phyloP scores from a whole-genome alignment of 1,284 basidiomycete genomes.

The Apiotrichum brassicae region DNA sequence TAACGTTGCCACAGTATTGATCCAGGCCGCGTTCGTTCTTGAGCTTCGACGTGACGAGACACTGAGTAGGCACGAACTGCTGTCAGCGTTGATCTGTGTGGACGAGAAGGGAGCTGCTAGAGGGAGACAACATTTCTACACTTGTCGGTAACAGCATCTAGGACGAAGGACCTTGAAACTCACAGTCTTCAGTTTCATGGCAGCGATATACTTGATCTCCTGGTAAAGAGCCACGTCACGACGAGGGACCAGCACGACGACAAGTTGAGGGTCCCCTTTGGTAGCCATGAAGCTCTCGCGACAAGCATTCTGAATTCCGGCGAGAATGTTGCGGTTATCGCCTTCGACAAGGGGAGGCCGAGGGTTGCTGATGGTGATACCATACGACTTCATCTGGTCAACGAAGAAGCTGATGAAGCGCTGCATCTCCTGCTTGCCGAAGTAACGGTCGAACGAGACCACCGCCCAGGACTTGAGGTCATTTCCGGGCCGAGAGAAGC shows the following conservation, averaged over 20 bases:
- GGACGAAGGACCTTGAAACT: too few relatives aligned
- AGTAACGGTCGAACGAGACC: slow-evolving; percentile 31
- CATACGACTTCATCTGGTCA: slow-evolving; percentile 4
- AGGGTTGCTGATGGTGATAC: slow-evolving; percentile 28
- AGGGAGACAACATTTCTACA: too few relatives aligned
- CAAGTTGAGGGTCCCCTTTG: slow-evolving; percentile 38
- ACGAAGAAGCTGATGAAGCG: slow-evolving; percentile 2
- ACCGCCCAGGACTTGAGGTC: slow-evolving; percentile 45
- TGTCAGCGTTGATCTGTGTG: slow-evolving; percentile 10
- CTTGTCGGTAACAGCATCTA: too few relatives aligned
- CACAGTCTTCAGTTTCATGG: slow-evolving; percentile 9
- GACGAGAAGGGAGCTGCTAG: too few relatives aligned
- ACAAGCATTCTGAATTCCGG: slow-evolving; percentile 24
- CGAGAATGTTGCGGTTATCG: background rate
- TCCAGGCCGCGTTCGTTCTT: slow-evolving; percentile 38
- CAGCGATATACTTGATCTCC: slow-evolving; percentile 44
- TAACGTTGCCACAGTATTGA: slow-evolving; percentile 48
- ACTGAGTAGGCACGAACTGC: slow-evolving; percentile 33
- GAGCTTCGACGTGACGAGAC: slow-evolving; percentile 43
- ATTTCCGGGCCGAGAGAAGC: slow-evolving; percentile 36
- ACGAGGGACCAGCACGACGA: slow-evolving; percentile 38
- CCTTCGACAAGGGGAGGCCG: slow-evolving; percentile 16
- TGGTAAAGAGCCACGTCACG: slow-evolving; percentile 44
- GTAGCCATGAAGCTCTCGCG: slow-evolving; percentile 27
- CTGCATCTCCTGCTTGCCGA: slow-evolving; percentile 19